Evolutionary conservation across 1,284 basidiomycete genomes (phyloP), one percentile per base, ranked within the genome.

Genomic region (Puccinia brachypodii): DNA sequence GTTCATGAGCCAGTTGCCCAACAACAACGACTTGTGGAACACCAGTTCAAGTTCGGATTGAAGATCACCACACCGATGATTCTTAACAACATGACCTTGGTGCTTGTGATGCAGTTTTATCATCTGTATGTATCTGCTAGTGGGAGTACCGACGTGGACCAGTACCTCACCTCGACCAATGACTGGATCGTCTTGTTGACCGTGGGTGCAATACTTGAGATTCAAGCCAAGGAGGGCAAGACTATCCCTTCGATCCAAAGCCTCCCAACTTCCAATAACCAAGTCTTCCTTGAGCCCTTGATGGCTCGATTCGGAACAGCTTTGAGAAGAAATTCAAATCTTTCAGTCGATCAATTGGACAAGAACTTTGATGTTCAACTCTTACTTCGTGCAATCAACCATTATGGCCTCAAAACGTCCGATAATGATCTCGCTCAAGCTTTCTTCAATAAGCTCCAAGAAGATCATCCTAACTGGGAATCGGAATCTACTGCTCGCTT

Each of bases 61-160:
- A 66, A 81, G 56, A 73, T 81, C 60, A 81, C 79, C n/a, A 73
- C 71, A 14, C 79, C 79, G 40, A 62, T 74, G 40, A 81, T 81
- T n/a, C 68, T 74, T 22, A 74, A 81, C 33, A 81, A 81, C 62
- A 28, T 81, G 38, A 62, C 71, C 3, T 38, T 81, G 79, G 47
- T 73, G 14, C 42, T 74, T 25, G 79, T 60, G 22, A 74, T 50
- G 71, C 79, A 81, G 33, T 68, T 81, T 14, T 73, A 80, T 56
- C 38, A 71, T 13, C 38, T 60, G 25, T 73, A 60, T 47, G 28
- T 56, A 13, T 71, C 66, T 13, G 25, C 38, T 33, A n/a, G n/a
- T n/a, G n/a, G n/a, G n/a, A n/a, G n/a, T n/a, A 8, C 31, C 16
- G 56, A 75, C 22, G 25, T 38, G 28, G 42, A 73, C 36, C 79